Percentiles rank a stretch among this genome's conserved stretches.
Conservation (phyloP, 352 stramenopile genomes). For the Pythium guiyangense region DNA sequence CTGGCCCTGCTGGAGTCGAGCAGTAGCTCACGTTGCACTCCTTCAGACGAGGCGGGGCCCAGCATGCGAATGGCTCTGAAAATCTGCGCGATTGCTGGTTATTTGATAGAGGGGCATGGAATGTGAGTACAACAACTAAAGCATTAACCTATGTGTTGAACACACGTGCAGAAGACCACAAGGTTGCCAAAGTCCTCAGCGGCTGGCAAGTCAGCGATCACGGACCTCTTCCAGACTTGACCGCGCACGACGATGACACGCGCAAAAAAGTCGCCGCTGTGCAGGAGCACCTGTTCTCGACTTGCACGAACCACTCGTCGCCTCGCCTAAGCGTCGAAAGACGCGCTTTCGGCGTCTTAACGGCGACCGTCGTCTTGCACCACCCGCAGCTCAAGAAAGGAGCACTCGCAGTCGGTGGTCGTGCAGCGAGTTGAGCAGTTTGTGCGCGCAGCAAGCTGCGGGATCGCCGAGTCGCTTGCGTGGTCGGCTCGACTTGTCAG, state of each 20-base stretch:
- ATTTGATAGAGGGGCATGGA: slow-evolving; percentile 2
- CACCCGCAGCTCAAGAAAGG: not conserved
- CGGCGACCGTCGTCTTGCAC: not conserved
- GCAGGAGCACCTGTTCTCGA: not conserved
- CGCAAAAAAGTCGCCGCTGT: not conserved
- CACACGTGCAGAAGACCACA: slow-evolving; percentile 3
- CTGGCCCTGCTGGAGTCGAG: not conserved
- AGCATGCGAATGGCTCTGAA: not conserved
- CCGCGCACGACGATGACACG: not conserved
- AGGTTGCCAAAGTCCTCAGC: not conserved
- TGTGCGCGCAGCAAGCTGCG: too few relatives aligned
- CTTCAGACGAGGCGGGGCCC: not conserved
- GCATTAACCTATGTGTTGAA: slow-evolving; percentile 10
- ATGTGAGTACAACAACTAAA: slow-evolving; percentile 5
- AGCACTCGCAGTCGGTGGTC: not conserved
- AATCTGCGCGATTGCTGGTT: slow-evolving; percentile 1
- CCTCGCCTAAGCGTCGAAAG: not conserved
- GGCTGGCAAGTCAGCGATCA: not conserved
- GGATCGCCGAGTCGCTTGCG: not conserved
- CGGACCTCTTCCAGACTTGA: not conserved
- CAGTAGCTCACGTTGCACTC: not conserved
- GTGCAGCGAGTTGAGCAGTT: not conserved
- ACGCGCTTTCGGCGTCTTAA: slow-evolving; percentile 1
- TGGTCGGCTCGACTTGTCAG: not conserved
- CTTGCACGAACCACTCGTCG: not conserved